Percentiles rank a stretch among this genome's conserved stretches.
Conservation (phyloP, 148 eudicot species). For the Amaranthus palmeri region DNA sequence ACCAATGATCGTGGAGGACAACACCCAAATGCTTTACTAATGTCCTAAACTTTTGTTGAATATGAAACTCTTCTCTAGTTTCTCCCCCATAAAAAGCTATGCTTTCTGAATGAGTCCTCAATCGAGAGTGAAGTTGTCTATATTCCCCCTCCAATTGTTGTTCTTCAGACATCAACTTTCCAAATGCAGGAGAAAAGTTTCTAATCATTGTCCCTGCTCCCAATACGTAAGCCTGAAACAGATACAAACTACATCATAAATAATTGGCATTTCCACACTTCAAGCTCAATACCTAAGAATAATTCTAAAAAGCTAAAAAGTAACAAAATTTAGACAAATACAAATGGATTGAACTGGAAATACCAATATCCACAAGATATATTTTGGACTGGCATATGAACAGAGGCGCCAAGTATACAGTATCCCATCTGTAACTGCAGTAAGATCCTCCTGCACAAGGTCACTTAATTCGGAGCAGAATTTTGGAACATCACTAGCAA, state of each 20-base stretch:
- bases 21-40: constrained; percentile 75
- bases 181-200: constrained; percentile 93
- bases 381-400: constrained; percentile 98
- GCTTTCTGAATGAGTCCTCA: constrained; percentile 95
- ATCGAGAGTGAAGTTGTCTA: constrained; percentile 88
- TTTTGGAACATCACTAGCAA: constrained; percentile 93
- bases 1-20: constrained; percentile 96
- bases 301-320: constrained; percentile 6
- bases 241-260: constrained; percentile 14
- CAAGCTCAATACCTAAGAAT: background rate
- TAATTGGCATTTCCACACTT: background rate
- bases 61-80: constrained; percentile 84
- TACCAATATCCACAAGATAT: constrained; percentile 92
- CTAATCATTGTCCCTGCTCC: constrained; percentile 92
- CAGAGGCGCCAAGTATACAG: constrained; percentile 97
- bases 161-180: constrained; percentile 84
- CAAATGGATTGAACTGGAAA: constrained; percentile 6
- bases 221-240: constrained; percentile 74
- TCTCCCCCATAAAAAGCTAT: constrained; percentile 96
- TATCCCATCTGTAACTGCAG: constrained; percentile 84
- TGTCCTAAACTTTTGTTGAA: constrained; percentile 73
- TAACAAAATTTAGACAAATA: background rate
- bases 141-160: constrained; percentile 98
- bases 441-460: constrained; percentile 94
- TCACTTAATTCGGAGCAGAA: constrained; percentile 95